Evolutionary conservation across 2,329 filamentous ascomycete genomes (phyloP), one percentile per base, ranked within the genome.

Genomic region (Biscogniauxia sp.): DNA sequence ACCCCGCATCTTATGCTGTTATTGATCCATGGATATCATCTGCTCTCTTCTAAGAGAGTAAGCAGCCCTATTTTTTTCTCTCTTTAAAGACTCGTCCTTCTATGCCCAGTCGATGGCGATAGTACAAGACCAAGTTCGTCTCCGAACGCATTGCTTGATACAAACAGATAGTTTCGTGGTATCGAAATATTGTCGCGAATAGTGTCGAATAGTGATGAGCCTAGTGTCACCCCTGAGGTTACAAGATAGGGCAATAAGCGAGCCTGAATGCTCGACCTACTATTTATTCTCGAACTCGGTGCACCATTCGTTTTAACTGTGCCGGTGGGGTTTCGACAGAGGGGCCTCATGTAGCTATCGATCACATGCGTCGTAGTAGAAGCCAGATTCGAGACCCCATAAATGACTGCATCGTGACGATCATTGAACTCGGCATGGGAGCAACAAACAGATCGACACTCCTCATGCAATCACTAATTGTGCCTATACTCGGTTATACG

Each of bases 401-500:
- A 51, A 51, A 45, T 45, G 37, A 45, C 37, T 45, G 37, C 37
- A 11, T 45, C 2, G 15, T n/a, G 37, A 11, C 37, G 17, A 45
- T 45, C 37, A n/a, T 17, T 45, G 37, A 17, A 45, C 6, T 45
- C 37, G 6, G 37, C 2, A 45, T 17, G 37, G n/a, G 37, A 11
- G 32, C 9, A 3, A 45, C 15, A 45, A n/a, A 45, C 6, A 9
- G 37, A 45, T 45, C 37, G 17, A 11, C 37, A 13, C 20, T 20
- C 23, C 20, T 52, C 7, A 15, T 9, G 7, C 8, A 13, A 2
- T 60, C 58, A 57, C 59, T 55, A 49, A n/a, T 61, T 54, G 51
- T 58, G 9, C 50, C 63, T 64, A 8, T 58, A 56, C n/a, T 72
- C 70, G 11, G 69, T 64, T 19, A 69, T 73, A 51, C 84, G 77